Evolutionary conservation across 441 rosid species (phyloP).

Genomic region (Adansonia gregorii): DNA sequence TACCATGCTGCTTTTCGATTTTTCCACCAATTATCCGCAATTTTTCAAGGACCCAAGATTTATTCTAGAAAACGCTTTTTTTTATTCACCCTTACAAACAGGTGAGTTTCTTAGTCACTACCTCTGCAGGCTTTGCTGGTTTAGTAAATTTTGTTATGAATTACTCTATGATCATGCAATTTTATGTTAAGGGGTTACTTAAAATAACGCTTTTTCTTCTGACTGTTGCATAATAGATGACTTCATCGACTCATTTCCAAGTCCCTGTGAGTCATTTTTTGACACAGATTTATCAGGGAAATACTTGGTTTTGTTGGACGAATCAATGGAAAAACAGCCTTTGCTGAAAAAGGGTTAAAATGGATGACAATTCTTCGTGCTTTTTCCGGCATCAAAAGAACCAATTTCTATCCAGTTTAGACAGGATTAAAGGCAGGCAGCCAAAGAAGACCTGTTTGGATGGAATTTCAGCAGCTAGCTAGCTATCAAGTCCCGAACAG

Average conservation of each 20-base stretch:
- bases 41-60: no score
- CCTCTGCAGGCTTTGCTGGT: neutral
- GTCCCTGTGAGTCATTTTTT: neutral
- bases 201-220: no score
- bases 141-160: neutral
- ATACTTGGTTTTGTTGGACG: neutral
- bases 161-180: neutral
- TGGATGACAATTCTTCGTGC: neutral
- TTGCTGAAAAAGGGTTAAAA: slow-evolving; percentile 11
- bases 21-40: no score
- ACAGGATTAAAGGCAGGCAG: neutral
- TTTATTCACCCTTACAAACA: neutral
- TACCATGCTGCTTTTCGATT: neutral
- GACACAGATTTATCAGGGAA: neutral
- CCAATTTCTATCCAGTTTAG: neutral
- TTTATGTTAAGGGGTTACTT: neutral
- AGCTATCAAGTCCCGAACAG: neutral
- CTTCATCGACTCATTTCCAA: neutral
- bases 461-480: neutral
- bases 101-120: neutral
- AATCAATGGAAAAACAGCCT: neutral
- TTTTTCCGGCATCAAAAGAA: slow-evolving; percentile 3
- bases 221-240: neutral
- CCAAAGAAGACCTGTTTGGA: slow-evolving; percentile 2
- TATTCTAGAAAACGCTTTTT: no score